Conservation (phyloP, 2,329 filamentous ascomycete species). For the Hymenoscyphus scutula region DNA sequence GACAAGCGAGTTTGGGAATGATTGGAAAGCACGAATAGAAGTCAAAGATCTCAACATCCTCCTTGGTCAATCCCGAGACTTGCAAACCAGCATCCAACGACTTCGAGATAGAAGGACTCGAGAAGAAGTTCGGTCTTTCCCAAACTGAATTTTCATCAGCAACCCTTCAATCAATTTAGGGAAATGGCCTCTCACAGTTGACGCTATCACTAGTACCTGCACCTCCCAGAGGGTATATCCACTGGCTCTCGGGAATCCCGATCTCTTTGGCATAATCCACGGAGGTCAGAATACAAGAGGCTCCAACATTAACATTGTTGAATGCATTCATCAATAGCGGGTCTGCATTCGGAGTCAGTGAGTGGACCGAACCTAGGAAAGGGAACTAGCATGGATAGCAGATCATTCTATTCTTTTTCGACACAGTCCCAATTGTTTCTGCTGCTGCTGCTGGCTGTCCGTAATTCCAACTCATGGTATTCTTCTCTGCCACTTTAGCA, state of each 20-base stretch:
- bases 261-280: slow-evolving; percentile 52
- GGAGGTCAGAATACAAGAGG: slow-evolving; percentile 59
- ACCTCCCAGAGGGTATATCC: slow-evolving; percentile 63
- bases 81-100: slow-evolving; percentile 55
- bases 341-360: slow-evolving; percentile 43
- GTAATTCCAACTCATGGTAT: slow-evolving; percentile 57
- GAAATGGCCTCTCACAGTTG: slow-evolving; percentile 45
- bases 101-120: slow-evolving; percentile 55
- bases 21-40: slow-evolving; percentile 70
- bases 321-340: slow-evolving; percentile 70
- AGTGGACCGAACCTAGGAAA: slow-evolving; percentile 8
- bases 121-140: slow-evolving; percentile 57
- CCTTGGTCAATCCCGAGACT: slow-evolving; percentile 44
- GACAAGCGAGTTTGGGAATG: slow-evolving; percentile 63
- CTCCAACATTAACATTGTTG: slow-evolving; percentile 65
- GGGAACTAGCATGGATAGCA: slow-evolving; percentile 58
- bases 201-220: slow-evolving; percentile 58
- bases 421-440: slow-evolving; percentile 52
- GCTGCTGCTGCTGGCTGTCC: slow-evolving; percentile 44
- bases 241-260: slow-evolving; percentile 52
- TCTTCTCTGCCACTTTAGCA: slow-evolving; percentile 51
- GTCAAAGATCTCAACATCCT: slow-evolving; percentile 59
- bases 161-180: slow-evolving; percentile 9
- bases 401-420: slow-evolving; percentile 63
- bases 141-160: slow-evolving; percentile 48